Evolutionary conservation across 164 flowering plant genomes (phyloP).

Genomic region (Santalum album): DNA sequence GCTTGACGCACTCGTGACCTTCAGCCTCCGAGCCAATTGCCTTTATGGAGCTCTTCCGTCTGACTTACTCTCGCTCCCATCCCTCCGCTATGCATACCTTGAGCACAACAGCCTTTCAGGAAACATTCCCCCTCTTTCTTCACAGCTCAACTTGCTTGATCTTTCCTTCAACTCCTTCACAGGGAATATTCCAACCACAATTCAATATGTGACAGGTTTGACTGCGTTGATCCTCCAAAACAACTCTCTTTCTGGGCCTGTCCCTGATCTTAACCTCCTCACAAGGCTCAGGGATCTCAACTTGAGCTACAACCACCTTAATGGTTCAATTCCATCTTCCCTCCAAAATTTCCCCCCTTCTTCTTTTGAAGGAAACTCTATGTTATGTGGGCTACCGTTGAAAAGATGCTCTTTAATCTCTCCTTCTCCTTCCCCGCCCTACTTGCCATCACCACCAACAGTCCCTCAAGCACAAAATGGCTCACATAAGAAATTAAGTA

Average conservation of each 20-base stretch:
- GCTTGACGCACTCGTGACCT: constrained; percentile 43
- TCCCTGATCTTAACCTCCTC: constrained; percentile 42
- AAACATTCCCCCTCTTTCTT: constrained; percentile 46
- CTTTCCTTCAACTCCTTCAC: constrained; percentile 69
- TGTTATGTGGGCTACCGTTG: constrained; percentile 65
- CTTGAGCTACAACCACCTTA: constrained; percentile 47
- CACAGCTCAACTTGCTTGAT: constrained; percentile 47
- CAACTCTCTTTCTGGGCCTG: constrained; percentile 46
- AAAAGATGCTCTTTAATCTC: constrained; percentile 30
- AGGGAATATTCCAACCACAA: constrained; percentile 52
- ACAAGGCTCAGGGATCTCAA: constrained; percentile 38
- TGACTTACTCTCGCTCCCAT: constrained; percentile 63
- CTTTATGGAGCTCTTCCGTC: constrained; percentile 66
- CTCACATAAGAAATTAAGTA: constrained; percentile 31
- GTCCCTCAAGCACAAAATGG: constrained; percentile 10
- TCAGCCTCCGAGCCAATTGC: constrained; percentile 76
- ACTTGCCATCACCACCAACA: constrained; percentile 20
- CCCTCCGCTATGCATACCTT: constrained; percentile 52
- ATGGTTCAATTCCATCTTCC: constrained; percentile 50
- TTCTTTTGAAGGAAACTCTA: constrained; percentile 54
- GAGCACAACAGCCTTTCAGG: constrained; percentile 82
- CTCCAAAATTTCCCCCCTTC: constrained; percentile 41
- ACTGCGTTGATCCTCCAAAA: constrained; percentile 40
- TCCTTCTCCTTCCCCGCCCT: constrained; percentile 27
- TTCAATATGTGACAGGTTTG: constrained; percentile 47